A percentile compares a stretch with the other conserved stretches of the same genome.
phyloP scores from a whole-genome alignment of 805 yeast species.

The Ogataea philodendri region DNA sequence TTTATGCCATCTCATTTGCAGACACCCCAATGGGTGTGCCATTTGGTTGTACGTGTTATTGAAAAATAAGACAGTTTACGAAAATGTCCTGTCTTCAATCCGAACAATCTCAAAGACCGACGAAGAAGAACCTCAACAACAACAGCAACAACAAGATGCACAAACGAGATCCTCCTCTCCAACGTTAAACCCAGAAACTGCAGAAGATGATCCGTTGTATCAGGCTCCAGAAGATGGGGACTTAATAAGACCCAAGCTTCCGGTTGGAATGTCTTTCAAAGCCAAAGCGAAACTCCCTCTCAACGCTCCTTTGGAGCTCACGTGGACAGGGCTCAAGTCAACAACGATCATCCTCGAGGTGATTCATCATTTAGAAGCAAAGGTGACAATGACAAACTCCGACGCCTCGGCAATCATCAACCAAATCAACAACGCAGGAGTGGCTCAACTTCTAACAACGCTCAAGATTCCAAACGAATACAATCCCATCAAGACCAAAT shows the following conservation, averaged over 20 bases:
- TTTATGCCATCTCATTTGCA: conserved; percentile 49
- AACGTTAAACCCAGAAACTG: conserved; percentile 4
- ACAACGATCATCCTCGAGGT: conserved; percentile 40
- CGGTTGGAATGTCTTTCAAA: conserved; percentile 58
- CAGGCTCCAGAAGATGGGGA: conserved; percentile 21
- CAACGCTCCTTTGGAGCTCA: conserved; percentile 45
- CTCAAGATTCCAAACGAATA: conserved; percentile 36
- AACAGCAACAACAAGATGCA: no score
- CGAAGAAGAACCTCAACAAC: conserved; percentile 19
- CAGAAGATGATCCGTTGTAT: conserved; percentile 10
- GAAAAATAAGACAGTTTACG: conserved; percentile 40
- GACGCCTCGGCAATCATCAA: conserved; percentile 36
- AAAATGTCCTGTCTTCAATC: conserved; percentile 37
- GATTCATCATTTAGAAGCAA: conserved; percentile 28
- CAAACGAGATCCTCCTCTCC: conserved; percentile 17
- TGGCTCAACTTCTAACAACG: conserved; percentile 13
- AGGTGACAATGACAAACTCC: conserved; percentile 35
- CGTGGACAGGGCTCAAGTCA: conserved; percentile 60
- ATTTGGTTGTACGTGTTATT: conserved; percentile 51
- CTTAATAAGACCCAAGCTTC: conserved; percentile 47
- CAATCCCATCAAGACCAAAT: conserved; percentile 38
- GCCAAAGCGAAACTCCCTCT: conserved; percentile 54
- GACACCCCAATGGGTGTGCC: conserved; percentile 50
- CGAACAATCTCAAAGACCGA: conserved; percentile 29
- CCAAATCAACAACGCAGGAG: conserved; percentile 40